phyloP scores from a whole-genome alignment of 1,284 basidiomycete genomes.

The Cryptococcus sp. region DNA sequence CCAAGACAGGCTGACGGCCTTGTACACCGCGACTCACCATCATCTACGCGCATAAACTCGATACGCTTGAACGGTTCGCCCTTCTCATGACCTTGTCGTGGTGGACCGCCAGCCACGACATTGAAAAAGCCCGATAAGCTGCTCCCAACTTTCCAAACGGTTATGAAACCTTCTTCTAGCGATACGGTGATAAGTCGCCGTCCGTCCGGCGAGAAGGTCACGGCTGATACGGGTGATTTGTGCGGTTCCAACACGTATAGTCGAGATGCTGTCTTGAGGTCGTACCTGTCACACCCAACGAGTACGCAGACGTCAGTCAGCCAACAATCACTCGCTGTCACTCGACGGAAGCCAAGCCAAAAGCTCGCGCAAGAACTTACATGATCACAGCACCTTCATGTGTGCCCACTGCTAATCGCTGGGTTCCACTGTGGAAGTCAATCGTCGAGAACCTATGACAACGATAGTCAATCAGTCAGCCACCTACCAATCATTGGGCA shows the following conservation, averaged over 20 bases:
- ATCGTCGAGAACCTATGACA: conserved; percentile 77
- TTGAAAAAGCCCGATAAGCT: conserved; percentile 85
- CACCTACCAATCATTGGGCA: background rate
- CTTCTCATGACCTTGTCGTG: conserved; percentile 76
- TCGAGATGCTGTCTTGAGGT: conserved; percentile 91
- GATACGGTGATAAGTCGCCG: conserved; percentile 83
- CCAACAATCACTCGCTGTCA: background rate
- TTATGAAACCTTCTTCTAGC: conserved; percentile 74
- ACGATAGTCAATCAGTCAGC: background rate
- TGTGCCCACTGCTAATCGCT: conserved; percentile 90
- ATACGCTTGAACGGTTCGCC: conserved; percentile 83
- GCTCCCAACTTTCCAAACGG: conserved; percentile 87
- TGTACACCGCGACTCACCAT: conserved; percentile 46
- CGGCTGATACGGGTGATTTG: conserved; percentile 71
- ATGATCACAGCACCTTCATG: conserved; percentile 90
- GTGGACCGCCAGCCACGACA: conserved; percentile 72
- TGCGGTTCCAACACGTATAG: conserved; percentile 94
- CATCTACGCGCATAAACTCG: conserved; percentile 62
- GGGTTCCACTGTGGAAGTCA: conserved; percentile 81
- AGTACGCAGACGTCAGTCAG: too few species aligned
- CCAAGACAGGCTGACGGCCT: background rate
- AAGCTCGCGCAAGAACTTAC: conserved; percentile 22
- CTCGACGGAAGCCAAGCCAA: background rate
- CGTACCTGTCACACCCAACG: conserved; percentile 61
- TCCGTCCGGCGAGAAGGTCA: conserved; percentile 90